Conservation (phyloP, 257 asterid species). For the Avicennia marina region DNA sequence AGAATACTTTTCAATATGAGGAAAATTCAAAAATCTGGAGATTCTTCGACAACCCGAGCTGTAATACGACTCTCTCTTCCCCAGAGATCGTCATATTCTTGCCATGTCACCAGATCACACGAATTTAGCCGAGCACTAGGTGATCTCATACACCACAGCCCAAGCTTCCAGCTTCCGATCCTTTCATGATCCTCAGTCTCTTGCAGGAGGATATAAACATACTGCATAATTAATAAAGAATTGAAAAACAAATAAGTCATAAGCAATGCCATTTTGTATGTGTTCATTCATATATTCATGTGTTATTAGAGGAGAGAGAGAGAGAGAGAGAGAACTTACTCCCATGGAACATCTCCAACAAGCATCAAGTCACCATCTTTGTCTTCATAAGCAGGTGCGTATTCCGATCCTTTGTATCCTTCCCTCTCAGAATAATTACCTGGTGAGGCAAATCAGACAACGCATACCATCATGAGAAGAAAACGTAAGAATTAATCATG, state of each 20-base stretch:
- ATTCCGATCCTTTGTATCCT: slow-evolving; percentile 58
- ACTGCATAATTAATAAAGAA: slow-evolving; percentile 28
- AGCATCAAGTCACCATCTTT: slow-evolving; percentile 74
- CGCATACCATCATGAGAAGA: neutral
- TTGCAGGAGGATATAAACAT: slow-evolving; percentile 60
- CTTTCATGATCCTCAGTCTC: slow-evolving; percentile 71
- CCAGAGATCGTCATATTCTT: slow-evolving; percentile 1
- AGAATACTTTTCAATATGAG: neutral
- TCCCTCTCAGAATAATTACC: slow-evolving; percentile 57
- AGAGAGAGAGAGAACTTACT: no score
- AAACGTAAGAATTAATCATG: no score
- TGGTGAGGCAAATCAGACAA: neutral
- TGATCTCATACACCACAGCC: slow-evolving; percentile 33
- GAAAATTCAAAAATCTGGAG: slow-evolving; percentile 6
- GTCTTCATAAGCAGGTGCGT: slow-evolving; percentile 64
- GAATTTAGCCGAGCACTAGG: no score
- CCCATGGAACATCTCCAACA: slow-evolving; percentile 76
- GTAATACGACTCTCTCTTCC: slow-evolving; percentile 13
- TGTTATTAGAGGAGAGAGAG: no score
- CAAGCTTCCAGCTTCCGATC: slow-evolving; percentile 42
- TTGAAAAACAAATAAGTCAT: neutral
- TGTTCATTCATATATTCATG: slow-evolving; percentile 14
- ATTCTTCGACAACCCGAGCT: slow-evolving; percentile 24
- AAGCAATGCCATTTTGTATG: neutral
- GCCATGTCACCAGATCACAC: no score